Conservation (phyloP, 2,329 filamentous ascomycete species). For the Phoma sp. region DNA sequence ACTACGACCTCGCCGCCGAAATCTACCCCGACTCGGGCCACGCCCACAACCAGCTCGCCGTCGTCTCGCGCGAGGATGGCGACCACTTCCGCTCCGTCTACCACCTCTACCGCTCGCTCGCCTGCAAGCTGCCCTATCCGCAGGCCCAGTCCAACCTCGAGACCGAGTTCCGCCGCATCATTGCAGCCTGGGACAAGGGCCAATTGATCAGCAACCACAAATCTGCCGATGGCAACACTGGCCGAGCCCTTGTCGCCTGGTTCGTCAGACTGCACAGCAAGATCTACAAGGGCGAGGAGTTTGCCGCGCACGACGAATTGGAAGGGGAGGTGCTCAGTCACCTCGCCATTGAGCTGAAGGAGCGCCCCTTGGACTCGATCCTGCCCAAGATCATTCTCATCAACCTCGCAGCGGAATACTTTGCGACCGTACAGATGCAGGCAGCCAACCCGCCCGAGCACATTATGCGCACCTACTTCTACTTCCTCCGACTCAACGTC, state of each 20-base stretch:
- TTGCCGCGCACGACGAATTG: conserved; percentile 78
- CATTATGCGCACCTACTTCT: conserved; percentile 58
- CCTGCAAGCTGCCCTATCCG: conserved; percentile 76
- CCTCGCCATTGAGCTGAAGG: conserved; percentile 75
- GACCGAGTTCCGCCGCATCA: conserved; percentile 76
- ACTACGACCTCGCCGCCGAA: conserved; percentile 82
- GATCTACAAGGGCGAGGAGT: conserved; percentile 79
- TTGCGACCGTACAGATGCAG: conserved; percentile 68
- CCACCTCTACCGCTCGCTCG: conserved; percentile 84
- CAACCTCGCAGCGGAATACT: conserved; percentile 84
- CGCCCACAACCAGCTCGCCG: conserved; percentile 88
- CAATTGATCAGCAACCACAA: conserved; percentile 56
- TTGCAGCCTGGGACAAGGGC: conserved; percentile 63
- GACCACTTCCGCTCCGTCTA: conserved; percentile 88
- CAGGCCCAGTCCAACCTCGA: conserved; percentile 79
- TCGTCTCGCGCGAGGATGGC: conserved; percentile 78
- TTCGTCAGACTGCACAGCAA: conserved; percentile 86
- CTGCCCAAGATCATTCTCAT: conserved; percentile 83
- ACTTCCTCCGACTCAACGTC: conserved; percentile 78
- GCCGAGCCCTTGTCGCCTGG: conserved; percentile 75
- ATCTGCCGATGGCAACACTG: conserved; percentile 56
- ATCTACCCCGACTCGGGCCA: conserved; percentile 80
- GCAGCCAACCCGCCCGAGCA: conserved; percentile 44
- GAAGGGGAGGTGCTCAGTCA: conserved; percentile 86
- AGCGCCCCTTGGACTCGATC: conserved; percentile 67